These are phyloP conservation scores for Daldinia vernicosa DNA, from an alignment of 495 filamentous ascomycete genomes.

Conservation along the genomic window DNA sequence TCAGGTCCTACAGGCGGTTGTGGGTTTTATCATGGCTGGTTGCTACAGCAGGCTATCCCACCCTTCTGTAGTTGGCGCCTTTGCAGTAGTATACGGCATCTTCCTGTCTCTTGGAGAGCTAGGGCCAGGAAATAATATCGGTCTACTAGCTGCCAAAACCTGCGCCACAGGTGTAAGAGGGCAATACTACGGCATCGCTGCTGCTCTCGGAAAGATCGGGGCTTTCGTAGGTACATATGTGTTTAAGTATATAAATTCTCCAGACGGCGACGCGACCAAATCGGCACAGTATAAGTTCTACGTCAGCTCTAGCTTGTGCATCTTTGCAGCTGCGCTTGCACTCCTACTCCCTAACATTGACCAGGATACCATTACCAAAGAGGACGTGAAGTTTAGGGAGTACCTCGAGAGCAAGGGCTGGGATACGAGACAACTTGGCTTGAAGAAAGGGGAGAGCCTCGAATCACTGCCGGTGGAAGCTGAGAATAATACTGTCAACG, in stretches of 20 bases:
- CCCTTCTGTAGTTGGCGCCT: conserved; percentile 72
- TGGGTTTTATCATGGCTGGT: conserved; percentile 88
- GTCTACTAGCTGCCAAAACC: conserved; percentile 85
- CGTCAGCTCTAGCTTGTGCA: conserved; percentile 70
- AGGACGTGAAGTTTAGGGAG: conserved; percentile 75
- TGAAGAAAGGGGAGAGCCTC: conserved; percentile 50
- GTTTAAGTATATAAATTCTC: conserved; percentile 74
- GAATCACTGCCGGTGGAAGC: conserved; percentile 35
- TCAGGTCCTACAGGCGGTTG: conserved; percentile 73
- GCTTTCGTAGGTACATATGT: conserved; percentile 90
- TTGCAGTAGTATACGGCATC: conserved; percentile 79
- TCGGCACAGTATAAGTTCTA: conserved; percentile 77
- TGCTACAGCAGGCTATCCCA: conserved; percentile 71
- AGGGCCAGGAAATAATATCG: conserved; percentile 92
- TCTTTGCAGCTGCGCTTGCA: conserved; percentile 69
- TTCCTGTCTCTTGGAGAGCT: conserved; percentile 86
- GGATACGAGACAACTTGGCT: conserved; percentile 73
- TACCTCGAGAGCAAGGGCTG: conserved; percentile 74
- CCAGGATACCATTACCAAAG: conserved; percentile 76
- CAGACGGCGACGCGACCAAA: conserved; percentile 62
- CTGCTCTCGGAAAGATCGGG: conserved; percentile 85
- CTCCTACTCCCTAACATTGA: conserved; percentile 71
- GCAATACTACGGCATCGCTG: conserved; percentile 91
- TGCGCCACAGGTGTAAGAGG: conserved; percentile 86
- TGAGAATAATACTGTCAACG: conserved; percentile 15